Conservation (phyloP, 164 flowering plant species). For the Protea cynaroides region DNA sequence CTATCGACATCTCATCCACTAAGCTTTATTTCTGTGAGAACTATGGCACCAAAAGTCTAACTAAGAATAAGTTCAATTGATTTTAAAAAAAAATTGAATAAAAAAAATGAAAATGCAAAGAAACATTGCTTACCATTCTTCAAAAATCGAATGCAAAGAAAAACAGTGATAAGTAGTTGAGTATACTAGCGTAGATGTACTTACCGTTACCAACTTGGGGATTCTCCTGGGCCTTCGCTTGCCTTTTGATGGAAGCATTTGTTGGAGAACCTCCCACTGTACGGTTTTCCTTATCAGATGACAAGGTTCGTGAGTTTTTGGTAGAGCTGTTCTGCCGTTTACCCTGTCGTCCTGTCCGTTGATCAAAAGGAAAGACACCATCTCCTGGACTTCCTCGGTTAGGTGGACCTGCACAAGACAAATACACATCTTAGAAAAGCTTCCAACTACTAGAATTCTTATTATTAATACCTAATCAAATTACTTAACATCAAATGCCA, state of each 20-base stretch:
- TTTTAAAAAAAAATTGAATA: no score
- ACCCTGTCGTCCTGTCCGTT: conserved; percentile 40
- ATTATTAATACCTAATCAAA: neutral
- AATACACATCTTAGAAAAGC: conserved; percentile 1
- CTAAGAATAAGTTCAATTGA: no score
- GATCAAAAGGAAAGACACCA: conserved; percentile 32
- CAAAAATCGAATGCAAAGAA: neutral
- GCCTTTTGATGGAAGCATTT: conserved; percentile 23
- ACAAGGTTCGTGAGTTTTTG: conserved; percentile 27
- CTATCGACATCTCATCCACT: no score
- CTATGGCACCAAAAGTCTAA: no score
- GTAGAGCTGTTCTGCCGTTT: conserved; percentile 41
- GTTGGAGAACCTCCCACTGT: conserved; percentile 18
- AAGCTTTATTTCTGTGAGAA: no score
- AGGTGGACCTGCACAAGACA: conserved; percentile 30
- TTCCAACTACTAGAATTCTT: neutral
- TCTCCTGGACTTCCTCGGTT: conserved; percentile 33
- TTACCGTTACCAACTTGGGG: conserved; percentile 28
- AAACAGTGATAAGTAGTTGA: neutral
- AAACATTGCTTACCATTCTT: no score
- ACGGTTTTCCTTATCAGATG: conserved; percentile 39
- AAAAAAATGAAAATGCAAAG: no score
- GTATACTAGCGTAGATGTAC: conserved; percentile 7
- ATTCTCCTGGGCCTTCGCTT: conserved; percentile 19
- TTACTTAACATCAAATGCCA: neutral